Evolutionary conservation across 345 rosid genomes (phyloP).

Genomic region (Salix arbutifolia): DNA sequence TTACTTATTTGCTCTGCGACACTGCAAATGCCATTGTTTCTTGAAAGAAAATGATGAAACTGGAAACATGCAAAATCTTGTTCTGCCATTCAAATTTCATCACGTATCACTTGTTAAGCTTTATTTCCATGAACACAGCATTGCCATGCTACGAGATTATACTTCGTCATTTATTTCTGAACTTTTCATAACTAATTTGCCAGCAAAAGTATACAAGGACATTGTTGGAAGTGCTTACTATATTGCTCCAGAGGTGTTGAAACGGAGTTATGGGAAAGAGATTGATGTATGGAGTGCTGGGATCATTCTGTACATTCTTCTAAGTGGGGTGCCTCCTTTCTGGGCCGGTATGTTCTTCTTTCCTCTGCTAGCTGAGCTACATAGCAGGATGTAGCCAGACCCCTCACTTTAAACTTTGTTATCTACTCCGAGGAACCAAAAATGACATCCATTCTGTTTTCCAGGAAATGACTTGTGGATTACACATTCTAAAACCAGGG

Average conservation of each 20-base stretch:
- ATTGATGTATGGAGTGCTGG: conserved; percentile 37
- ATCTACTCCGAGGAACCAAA: background rate
- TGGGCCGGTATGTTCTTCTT: conserved; percentile 17
- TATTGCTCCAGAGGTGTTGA: conserved; percentile 33
- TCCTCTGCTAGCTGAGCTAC: no score
- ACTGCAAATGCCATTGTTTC: no score
- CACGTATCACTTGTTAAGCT: no score
- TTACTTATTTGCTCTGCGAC: no score
- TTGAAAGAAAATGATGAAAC: no score
- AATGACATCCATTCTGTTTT: background rate
- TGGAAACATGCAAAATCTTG: no score
- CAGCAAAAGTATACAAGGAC: conserved; percentile 20
- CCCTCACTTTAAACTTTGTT: no score
- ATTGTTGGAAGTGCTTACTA: conserved; percentile 33
- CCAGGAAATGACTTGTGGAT: background rate
- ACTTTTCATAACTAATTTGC: background rate
- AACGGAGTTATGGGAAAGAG: conserved; percentile 26
- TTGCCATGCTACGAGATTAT: background rate
- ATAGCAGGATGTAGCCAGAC: no score
- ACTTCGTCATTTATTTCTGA: background rate
- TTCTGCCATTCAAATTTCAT: no score
- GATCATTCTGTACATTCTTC: conserved; percentile 27
- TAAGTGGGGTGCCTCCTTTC: conserved; percentile 30
- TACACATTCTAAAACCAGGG: background rate
- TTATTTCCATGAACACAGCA: no score